Base-by-base conservation (phyloP, 768 basidiomycete genomes). In the Basidioascus undulatus region DNA sequence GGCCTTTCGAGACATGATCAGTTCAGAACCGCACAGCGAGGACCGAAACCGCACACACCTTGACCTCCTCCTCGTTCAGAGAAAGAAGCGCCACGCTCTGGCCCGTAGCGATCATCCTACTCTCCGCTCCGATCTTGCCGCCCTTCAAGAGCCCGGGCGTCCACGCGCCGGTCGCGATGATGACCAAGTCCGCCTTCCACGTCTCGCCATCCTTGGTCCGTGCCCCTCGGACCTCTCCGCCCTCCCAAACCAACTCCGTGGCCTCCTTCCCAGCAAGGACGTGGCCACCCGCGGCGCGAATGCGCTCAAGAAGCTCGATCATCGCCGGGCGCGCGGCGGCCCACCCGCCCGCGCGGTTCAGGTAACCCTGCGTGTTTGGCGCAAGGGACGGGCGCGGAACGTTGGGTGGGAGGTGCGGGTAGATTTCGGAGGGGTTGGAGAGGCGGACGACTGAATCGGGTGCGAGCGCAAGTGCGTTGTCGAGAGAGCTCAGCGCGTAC, bases 311-410 rank as follows among this genome's bases (percentile, higher is more conserved):
- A 43, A 79, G 57, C 9, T 65, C 53, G 3, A 56, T 50, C 8
- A 83, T 51, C 3, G 76, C 81, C 51, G 74, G 68, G 1, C 65
- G 62, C 1, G 86, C 81, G 51, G 75, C 64, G 3, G 70, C 81
- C 86, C 86, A 94, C 12, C 86, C 86, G 1, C 76, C 70, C 28
- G 78, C 72, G 7, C 59, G 61, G 51, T 84, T 89, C 34, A 76
- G 48, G 52, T 77, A 87, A 1, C 75, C 80, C n/a, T n/a, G n/a
- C n/a, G n/a, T n/a, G n/a, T n/a, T n/a, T n/a, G n/a, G n/a, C n/a
- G n/a, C n/a, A n/a, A n/a, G n/a, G n/a, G n/a, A n/a, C n/a, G n/a
- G n/a, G n/a, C n/a, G n/a, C n/a, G n/a, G n/a, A n/a, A n/a, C n/a
- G n/a, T n/a, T n/a, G n/a, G n/a, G n/a, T n/a, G n/a, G n/a, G n/a